Percentiles rank a stretch among this genome's conserved stretches.
phyloP scores from a whole-genome alignment of 2,329 filamentous ascomycete genomes.

The Epichloe brachyelytri region DNA sequence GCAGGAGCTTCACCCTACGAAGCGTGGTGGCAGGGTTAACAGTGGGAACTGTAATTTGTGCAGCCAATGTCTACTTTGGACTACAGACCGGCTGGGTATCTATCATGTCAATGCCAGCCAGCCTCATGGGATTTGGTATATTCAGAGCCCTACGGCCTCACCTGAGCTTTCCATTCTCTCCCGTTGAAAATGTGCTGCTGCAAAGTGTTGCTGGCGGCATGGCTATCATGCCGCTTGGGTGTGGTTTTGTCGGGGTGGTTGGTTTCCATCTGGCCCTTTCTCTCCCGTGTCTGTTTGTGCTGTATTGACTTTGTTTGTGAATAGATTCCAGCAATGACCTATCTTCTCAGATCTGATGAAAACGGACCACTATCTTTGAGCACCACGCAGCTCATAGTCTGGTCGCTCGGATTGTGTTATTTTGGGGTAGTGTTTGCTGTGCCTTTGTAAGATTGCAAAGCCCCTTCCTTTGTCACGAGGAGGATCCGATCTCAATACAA shows the following conservation, averaged over 20 bases:
- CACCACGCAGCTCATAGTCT: slow-evolving; percentile 68
- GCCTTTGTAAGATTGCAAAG: slow-evolving; percentile 44
- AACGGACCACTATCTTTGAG: slow-evolving; percentile 62
- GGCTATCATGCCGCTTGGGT: slow-evolving; percentile 91
- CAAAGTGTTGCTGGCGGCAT: slow-evolving; percentile 93
- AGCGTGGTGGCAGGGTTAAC: slow-evolving; percentile 66
- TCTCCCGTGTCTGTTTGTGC: neutral
- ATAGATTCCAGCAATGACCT: slow-evolving; percentile 77
- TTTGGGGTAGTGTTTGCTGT: slow-evolving; percentile 97
- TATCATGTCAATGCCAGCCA: slow-evolving; percentile 94
- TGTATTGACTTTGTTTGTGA: slow-evolving; percentile 3
- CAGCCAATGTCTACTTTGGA: slow-evolving; percentile 98
- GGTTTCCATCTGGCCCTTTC: slow-evolving; percentile 13
- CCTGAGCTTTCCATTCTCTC: slow-evolving; percentile 71
- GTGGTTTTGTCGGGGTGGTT: slow-evolving; percentile 83
- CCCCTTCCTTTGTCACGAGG: neutral
- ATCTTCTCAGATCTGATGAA: slow-evolving; percentile 64
- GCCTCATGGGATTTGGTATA: slow-evolving; percentile 85
- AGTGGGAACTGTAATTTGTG: slow-evolving; percentile 85
- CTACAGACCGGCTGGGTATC: slow-evolving; percentile 64
- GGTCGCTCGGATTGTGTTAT: slow-evolving; percentile 87
- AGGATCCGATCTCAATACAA: too few relatives aligned
- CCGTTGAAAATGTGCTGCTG: slow-evolving; percentile 91
- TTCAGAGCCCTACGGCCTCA: slow-evolving; percentile 69
- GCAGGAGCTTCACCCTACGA: slow-evolving; percentile 70